Percentiles rank a stretch among this genome's conserved stretches.
Evolutionary conservation across 2,329 filamentous ascomycete genomes (phyloP).

Genomic region (Nothomitra cinnamomea): DNA sequence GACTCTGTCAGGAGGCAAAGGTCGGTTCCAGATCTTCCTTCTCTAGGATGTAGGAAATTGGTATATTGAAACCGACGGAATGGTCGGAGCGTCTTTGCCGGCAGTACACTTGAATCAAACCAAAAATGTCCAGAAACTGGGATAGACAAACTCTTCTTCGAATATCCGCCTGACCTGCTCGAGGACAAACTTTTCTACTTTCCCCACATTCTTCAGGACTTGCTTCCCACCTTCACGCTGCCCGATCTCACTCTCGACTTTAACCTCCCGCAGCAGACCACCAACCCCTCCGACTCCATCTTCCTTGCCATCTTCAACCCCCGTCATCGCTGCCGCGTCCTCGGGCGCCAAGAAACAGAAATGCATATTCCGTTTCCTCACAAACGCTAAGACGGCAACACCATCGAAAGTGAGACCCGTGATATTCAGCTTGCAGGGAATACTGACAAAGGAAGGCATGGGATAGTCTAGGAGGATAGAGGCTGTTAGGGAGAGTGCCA

Average conservation of each 20-base stretch:
- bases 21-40: too few species aligned
- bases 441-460: slow-evolving; percentile 94
- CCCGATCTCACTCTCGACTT: slow-evolving; percentile 94
- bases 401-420: slow-evolving; percentile 92
- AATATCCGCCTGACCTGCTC: slow-evolving; percentile 95
- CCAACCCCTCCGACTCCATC: slow-evolving; percentile 30
- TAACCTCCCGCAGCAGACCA: slow-evolving; percentile 76
- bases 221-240: slow-evolving; percentile 82
- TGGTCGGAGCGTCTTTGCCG: too few species aligned
- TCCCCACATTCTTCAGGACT: slow-evolving; percentile 93
- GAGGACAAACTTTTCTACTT: slow-evolving; percentile 93
- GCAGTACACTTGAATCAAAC: slow-evolving; percentile 36
- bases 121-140: slow-evolving; percentile 95
- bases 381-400: slow-evolving; percentile 80
- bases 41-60: too few species aligned
- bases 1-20: too few species aligned
- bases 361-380: slow-evolving; percentile 61
- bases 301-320: background rate
- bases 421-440: slow-evolving; percentile 86
- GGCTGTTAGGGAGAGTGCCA: slow-evolving; percentile 76
- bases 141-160: slow-evolving; percentile 96
- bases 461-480: slow-evolving; percentile 95
- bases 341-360: slow-evolving; percentile 92
- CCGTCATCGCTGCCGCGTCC: slow-evolving; percentile 49
- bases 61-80: too few species aligned